phyloP scores from a whole-genome alignment of 352 stramenopile genomes.

The Blastocystis hominis region DNA sequence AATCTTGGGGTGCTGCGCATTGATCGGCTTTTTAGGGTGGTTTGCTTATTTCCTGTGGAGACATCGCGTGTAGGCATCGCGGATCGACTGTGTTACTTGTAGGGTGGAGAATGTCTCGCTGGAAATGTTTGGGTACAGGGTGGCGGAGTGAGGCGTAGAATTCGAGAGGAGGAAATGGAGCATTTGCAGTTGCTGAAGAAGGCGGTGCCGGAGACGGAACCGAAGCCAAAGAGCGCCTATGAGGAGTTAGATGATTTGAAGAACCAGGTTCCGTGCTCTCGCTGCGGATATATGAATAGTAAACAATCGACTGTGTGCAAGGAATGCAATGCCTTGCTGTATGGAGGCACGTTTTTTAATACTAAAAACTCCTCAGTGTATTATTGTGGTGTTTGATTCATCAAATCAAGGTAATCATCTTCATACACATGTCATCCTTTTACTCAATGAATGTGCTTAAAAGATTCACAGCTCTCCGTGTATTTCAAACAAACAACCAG shows the following conservation, averaged over 20 bases:
- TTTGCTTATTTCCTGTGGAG: neutral
- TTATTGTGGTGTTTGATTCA: neutral
- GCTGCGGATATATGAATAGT: slow-evolving; percentile 20
- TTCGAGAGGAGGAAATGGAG: neutral
- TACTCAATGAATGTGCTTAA: no score
- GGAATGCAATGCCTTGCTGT: slow-evolving; percentile 22
- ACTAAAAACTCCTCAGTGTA: neutral
- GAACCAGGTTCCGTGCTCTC: neutral
- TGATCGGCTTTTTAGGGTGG: neutral
- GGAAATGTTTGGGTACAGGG: neutral
- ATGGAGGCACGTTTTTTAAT: neutral
- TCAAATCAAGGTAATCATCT: no score
- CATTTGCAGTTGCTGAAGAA: neutral
- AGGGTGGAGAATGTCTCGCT: neutral
- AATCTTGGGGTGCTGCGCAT: neutral
- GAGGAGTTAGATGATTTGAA: neutral
- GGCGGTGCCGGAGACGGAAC: neutral
- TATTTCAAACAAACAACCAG: no score
- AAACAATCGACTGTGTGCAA: slow-evolving; percentile 11
- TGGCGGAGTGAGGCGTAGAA: neutral
- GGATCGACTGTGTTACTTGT: neutral
- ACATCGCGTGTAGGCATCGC: neutral
- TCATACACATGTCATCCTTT: neutral
- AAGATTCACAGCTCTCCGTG: no score
- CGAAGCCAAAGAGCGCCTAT: neutral